Evolutionary conservation across 352 stramenopile genomes (phyloP).

Genomic region (Phytophthora sp.): DNA sequence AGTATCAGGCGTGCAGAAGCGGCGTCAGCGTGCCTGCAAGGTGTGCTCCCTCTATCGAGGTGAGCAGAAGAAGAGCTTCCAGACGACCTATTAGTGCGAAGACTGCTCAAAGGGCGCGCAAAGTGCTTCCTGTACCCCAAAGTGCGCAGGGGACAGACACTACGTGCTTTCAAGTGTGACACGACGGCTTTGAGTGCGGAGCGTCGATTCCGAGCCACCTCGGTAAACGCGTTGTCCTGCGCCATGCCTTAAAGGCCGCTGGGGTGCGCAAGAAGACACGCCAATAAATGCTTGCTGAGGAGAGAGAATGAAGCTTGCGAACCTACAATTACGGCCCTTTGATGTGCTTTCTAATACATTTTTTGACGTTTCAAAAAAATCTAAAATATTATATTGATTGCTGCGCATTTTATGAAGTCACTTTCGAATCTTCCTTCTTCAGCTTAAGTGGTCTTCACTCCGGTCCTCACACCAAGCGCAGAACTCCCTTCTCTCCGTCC

Average conservation of each 20-base stretch:
- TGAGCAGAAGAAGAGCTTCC: background rate
- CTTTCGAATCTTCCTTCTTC: too few species aligned
- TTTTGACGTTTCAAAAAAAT: too few species aligned
- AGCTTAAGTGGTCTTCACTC: too few species aligned
- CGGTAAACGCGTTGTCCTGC: background rate
- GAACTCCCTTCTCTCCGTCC: too few species aligned
- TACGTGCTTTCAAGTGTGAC: background rate
- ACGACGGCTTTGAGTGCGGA: background rate
- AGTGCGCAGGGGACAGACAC: background rate
- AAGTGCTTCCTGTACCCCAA: background rate
- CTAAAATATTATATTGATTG: too few species aligned
- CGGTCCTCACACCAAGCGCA: too few species aligned
- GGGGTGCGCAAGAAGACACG: background rate
- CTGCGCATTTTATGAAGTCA: too few species aligned
- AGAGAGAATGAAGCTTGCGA: too few species aligned
- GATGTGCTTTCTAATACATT: too few species aligned
- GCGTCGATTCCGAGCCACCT: background rate
- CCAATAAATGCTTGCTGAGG: too few species aligned
- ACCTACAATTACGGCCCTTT: too few species aligned
- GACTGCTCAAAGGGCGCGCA: background rate
- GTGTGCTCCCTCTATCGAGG: background rate
- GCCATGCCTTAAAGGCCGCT: background rate
- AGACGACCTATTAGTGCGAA: background rate
- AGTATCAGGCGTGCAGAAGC: background rate
- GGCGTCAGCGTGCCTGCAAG: background rate